Conservation (phyloP, 2,329 filamentous ascomycete genomes). For the Microdochium paspali region DNA sequence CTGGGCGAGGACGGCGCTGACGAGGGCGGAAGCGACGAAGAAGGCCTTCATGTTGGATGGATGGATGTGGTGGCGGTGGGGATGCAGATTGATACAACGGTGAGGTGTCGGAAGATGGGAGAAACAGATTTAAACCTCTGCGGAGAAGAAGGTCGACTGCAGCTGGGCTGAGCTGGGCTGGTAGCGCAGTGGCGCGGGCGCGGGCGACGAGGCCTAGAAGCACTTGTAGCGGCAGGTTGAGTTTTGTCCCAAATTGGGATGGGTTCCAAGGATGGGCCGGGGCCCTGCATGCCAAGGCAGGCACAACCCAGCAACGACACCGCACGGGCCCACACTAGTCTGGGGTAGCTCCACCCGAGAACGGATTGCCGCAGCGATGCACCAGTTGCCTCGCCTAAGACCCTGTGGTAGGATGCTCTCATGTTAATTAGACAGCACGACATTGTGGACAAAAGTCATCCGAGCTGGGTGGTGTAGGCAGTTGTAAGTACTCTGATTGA, state of each 20-base stretch:
- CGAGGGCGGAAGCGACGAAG: constrained; percentile 38
- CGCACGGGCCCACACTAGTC: neutral
- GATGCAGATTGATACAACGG: neutral
- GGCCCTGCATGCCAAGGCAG: neutral
- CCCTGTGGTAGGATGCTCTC: too few relatives aligned
- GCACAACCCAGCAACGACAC: neutral
- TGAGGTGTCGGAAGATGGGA: neutral
- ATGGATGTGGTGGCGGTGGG: neutral
- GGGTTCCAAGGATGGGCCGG: constrained; percentile 6
- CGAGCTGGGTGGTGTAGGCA: too few relatives aligned
- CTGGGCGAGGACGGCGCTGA: constrained; percentile 43
- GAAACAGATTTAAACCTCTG: neutral
- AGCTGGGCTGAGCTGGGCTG: too few relatives aligned
- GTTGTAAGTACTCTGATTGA: too few relatives aligned
- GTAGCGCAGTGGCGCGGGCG: too few relatives aligned
- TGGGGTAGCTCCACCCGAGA: neutral
- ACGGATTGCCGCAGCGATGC: too few relatives aligned
- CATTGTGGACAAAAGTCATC: too few relatives aligned
- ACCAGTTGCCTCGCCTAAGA: too few relatives aligned
- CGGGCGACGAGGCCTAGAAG: constrained; percentile 3
- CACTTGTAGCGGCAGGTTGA: too few relatives aligned
- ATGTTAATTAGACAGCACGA: too few relatives aligned
- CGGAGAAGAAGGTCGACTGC: too few relatives aligned
- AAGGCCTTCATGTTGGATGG: constrained; percentile 35
- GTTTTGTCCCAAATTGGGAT: too few relatives aligned